Evolutionary conservation across 2,329 filamentous ascomycete species (phyloP).

Genomic region (Albifimbria verrucaria): DNA sequence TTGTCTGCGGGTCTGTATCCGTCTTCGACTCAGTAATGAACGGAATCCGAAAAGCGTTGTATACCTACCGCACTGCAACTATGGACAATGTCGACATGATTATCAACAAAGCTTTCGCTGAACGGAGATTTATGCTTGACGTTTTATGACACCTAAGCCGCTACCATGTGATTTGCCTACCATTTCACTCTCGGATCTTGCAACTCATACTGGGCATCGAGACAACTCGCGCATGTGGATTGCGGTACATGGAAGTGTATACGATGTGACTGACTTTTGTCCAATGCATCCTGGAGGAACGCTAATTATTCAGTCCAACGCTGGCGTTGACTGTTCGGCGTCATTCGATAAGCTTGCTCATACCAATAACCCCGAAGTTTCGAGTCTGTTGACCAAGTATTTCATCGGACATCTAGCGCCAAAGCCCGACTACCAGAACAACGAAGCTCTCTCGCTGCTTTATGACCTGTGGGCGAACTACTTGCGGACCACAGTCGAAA

Average conservation of each 20-base stretch:
- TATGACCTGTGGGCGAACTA: constrained; percentile 51
- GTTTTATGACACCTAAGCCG: constrained; percentile 55
- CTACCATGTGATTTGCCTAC: constrained; percentile 47
- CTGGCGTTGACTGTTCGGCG: constrained; percentile 49
- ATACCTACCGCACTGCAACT: constrained; percentile 47
- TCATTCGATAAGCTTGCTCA: constrained; percentile 53
- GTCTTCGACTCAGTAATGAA: constrained; percentile 50
- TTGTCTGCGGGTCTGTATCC: constrained; percentile 25
- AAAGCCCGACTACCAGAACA: constrained; percentile 45
- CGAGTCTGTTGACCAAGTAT: constrained; percentile 50
- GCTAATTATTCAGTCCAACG: constrained; percentile 51
- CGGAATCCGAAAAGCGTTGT: constrained; percentile 53
- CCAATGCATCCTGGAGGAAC: constrained; percentile 53
- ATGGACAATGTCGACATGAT: constrained; percentile 49
- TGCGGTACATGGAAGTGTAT: constrained; percentile 48
- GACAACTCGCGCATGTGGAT: constrained; percentile 47
- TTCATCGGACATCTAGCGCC: constrained; percentile 49
- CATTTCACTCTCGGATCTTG: constrained; percentile 47
- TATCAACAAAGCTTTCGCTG: constrained; percentile 50
- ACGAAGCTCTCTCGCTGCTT: constrained; percentile 38
- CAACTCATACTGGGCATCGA: constrained; percentile 47
- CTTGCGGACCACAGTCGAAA: constrained; percentile 46
- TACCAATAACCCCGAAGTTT: constrained; percentile 52
- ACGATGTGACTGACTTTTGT: constrained; percentile 51
- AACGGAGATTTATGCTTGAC: constrained; percentile 54